phyloP scores from a whole-genome alignment of 2,329 filamentous ascomycete genomes.

The Stachybotrys chartarum region DNA sequence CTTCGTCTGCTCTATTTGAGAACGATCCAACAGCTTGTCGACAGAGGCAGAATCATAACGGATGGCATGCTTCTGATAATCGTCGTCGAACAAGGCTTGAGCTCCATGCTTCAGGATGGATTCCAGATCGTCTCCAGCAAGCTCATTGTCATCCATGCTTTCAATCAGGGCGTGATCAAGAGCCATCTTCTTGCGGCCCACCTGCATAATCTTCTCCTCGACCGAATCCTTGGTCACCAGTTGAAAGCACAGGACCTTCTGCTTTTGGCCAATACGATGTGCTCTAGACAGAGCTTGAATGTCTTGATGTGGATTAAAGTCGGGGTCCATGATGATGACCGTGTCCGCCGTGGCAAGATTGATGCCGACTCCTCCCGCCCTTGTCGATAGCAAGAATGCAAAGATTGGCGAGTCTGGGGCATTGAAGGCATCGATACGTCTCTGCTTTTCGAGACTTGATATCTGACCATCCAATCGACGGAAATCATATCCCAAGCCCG shows the following conservation, averaged over 20 bases:
- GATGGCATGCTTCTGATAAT: slow-evolving; percentile 63
- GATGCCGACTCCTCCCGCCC: slow-evolving; percentile 93
- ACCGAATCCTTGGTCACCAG: slow-evolving; percentile 82
- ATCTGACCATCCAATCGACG: slow-evolving; percentile 82
- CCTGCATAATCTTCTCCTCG: slow-evolving; percentile 94
- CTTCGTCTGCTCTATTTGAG: slow-evolving; percentile 66
- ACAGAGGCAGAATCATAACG: slow-evolving; percentile 74
- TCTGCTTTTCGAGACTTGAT: slow-evolving; percentile 80
- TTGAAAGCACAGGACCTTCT: slow-evolving; percentile 93
- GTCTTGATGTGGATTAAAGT: slow-evolving; percentile 98
- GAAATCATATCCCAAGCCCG: slow-evolving; percentile 64
- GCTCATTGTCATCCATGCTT: slow-evolving; percentile 77
- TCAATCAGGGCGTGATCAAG: slow-evolving; percentile 94
- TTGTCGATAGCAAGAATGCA: slow-evolving; percentile 86
- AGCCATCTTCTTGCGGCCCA: slow-evolving; percentile 92
- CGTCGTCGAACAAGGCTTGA: slow-evolving; percentile 75
- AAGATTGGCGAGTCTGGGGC: slow-evolving; percentile 76
- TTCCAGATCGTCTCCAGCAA: slow-evolving; percentile 72
- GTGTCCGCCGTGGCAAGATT: slow-evolving; percentile 96
- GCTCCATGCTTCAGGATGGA: slow-evolving; percentile 85
- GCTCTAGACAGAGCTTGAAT: slow-evolving; percentile 91
- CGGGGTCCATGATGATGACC: slow-evolving; percentile 93
- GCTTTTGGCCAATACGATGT: slow-evolving; percentile 92
- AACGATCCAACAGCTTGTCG: slow-evolving; percentile 86
- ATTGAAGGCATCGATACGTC: slow-evolving; percentile 90